Percentiles rank a stretch among this genome's conserved stretches.
Evolutionary conservation across 1,139 yeast species (phyloP).

Genomic region (Yamadazyma diospyri): DNA sequence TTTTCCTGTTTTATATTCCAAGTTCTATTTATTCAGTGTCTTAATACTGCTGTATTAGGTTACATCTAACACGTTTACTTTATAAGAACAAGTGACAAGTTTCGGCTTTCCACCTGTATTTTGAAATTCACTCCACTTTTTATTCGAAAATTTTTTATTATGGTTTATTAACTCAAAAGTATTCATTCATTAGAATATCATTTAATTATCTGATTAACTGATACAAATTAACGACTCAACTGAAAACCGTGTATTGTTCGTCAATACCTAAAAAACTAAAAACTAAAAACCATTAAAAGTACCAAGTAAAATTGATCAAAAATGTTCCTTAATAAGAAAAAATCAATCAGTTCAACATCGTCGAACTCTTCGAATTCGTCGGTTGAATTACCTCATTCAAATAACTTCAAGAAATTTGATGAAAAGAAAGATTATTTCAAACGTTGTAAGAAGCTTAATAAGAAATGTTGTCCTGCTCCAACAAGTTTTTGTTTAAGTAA

Average conservation of each 20-base stretch:
- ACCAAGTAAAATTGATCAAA: too few species aligned
- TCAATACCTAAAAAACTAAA: background rate
- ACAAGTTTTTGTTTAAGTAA: slow-evolving; percentile 41
- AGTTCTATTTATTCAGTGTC: slow-evolving; percentile 1
- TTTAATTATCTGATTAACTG: slow-evolving; percentile 1
- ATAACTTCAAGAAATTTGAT: slow-evolving; percentile 26
- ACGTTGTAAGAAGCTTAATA: slow-evolving; percentile 26
- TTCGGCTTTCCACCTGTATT: background rate
- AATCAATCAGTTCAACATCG: slow-evolving; percentile 15
- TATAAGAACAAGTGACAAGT: slow-evolving; percentile 1
- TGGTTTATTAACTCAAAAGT: background rate
- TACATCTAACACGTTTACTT: too few species aligned
- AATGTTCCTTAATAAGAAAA: slow-evolving; percentile 13
- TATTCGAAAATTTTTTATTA: background rate
- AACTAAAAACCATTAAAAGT: too few species aligned
- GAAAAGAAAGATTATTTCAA: slow-evolving; percentile 44
- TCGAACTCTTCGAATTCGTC: slow-evolving; percentile 12
- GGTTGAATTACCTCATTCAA: slow-evolving; percentile 12
- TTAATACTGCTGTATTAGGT: too few species aligned
- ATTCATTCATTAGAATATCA: slow-evolving; percentile 1
- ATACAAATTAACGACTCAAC: background rate
- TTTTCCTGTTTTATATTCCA: slow-evolving; percentile 1
- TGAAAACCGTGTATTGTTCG: background rate
- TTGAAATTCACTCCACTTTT: background rate
- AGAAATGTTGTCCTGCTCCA: slow-evolving; percentile 25